A percentile compares a stretch with the other conserved stretches of the same genome.
Conservation (phyloP, 1,284 basidiomycete genomes). For the Leccinum fallax region DNA sequence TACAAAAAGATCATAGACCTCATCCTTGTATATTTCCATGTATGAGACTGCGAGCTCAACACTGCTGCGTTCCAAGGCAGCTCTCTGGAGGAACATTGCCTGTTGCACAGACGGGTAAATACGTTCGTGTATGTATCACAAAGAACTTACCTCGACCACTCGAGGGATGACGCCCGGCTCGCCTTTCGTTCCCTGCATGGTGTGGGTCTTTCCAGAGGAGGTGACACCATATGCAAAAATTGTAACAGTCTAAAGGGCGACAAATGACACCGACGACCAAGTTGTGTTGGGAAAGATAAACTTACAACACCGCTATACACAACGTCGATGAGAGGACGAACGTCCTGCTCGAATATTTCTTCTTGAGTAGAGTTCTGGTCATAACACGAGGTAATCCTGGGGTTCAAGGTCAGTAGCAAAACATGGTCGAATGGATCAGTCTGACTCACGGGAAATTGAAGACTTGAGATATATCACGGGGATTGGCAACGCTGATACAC, state of each 20-base stretch:
- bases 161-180: conserved; percentile 82
- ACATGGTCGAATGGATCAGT: not conserved
- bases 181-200: conserved; percentile 75
- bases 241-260: conserved; percentile 61
- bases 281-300: conserved; percentile 5
- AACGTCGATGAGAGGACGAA: conserved; percentile 67
- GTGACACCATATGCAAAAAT: conserved; percentile 84
- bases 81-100: conserved; percentile 54
- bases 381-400: conserved; percentile 71
- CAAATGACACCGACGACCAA: not conserved
- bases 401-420: not conserved
- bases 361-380: conserved; percentile 65
- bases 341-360: conserved; percentile 70
- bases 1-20: conserved; percentile 80
- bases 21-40: conserved; percentile 88
- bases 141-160: conserved; percentile 56
- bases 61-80: conserved; percentile 37
- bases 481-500: conserved; percentile 64
- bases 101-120: conserved; percentile 23
- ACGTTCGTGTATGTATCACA: not conserved
- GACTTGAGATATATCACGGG: conserved; percentile 59
- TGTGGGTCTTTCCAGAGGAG: conserved; percentile 82
- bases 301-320: conserved; percentile 71
- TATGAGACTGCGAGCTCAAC: conserved; percentile 65
- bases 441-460: conserved; percentile 72